Conservation (phyloP, 2,329 filamentous ascomycete genomes). For the Fusarium equiseti region DNA sequence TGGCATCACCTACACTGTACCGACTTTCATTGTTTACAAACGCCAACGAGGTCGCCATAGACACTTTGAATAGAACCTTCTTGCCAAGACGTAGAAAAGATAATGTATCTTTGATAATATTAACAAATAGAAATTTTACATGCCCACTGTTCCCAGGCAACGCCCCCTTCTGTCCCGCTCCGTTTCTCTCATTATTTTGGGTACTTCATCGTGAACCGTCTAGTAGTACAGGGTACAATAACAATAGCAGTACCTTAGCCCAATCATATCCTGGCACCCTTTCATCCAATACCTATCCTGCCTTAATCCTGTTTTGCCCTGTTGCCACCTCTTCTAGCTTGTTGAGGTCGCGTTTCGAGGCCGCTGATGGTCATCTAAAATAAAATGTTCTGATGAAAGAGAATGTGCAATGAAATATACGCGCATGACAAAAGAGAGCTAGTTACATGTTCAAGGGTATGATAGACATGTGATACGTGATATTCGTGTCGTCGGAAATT, state of each 20-base stretch:
- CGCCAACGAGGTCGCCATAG: background rate
- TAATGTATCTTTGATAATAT: slow-evolving; percentile 11
- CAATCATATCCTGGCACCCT: background rate
- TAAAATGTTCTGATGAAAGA: slow-evolving; percentile 7
- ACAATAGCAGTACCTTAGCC: background rate
- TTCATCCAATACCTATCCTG: background rate
- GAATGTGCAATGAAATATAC: slow-evolving; percentile 5
- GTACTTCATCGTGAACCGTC: slow-evolving; percentile 24
- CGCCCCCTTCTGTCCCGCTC: slow-evolving; percentile 16
- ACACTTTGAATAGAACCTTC: background rate
- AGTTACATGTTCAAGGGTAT: slow-evolving; percentile 36
- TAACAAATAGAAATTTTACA: slow-evolving; percentile 17
- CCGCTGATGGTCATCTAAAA: slow-evolving; percentile 25
- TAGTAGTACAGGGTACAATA: slow-evolving; percentile 33
- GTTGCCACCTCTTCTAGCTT: background rate
- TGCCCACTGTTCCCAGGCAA: slow-evolving; percentile 24
- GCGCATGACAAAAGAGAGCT: slow-evolving; percentile 30
- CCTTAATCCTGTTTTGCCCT: background rate
- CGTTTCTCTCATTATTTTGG: slow-evolving; percentile 37
- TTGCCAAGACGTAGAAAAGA: background rate
- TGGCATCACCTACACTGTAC: slow-evolving; percentile 1
- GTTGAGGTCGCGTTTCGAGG: slow-evolving; percentile 1
- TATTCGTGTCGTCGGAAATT: slow-evolving; percentile 43
- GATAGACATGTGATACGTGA: slow-evolving; percentile 42
- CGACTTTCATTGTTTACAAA: background rate